Conservation (phyloP, 768 basidiomycete genomes). For the Tricholoma saponaceum region DNA sequence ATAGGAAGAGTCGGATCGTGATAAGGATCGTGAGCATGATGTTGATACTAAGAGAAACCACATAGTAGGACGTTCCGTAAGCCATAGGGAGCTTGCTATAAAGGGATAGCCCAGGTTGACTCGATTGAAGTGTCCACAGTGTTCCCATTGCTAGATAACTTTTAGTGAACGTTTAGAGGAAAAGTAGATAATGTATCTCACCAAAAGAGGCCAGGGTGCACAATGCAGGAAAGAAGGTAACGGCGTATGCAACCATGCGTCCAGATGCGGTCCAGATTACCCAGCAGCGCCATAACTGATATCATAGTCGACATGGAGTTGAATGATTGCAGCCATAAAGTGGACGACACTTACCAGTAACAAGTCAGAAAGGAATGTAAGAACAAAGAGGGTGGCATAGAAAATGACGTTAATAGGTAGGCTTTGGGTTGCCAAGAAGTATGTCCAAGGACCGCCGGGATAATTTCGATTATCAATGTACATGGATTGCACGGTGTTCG, state of each 20-base stretch:
- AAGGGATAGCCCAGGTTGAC: constrained; percentile 35
- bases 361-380: constrained; percentile 36
- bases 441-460: constrained; percentile 32
- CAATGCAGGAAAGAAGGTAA: constrained; percentile 31
- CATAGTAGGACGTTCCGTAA: constrained; percentile 35
- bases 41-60: constrained; percentile 37
- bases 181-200: constrained; percentile 15
- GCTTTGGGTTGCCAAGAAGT: constrained; percentile 32
- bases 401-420: constrained; percentile 34
- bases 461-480: constrained; percentile 33
- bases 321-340: not conserved
- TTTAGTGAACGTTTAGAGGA: not conserved
- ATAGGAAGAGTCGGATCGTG: constrained; percentile 27
- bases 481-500: constrained; percentile 29
- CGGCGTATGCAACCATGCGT: constrained; percentile 23
- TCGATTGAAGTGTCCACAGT: constrained; percentile 39
- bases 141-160: constrained; percentile 33
- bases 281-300: constrained; percentile 43
- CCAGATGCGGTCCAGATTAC: constrained; percentile 41
- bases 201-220: constrained; percentile 37
- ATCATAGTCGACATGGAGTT: not conserved
- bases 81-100: constrained; percentile 31
- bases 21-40: constrained; percentile 39
- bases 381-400: constrained; percentile 31
- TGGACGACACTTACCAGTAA: constrained; percentile 31